Evolutionary conservation across 192 early-diverging fungal species (phyloP), one percentile per base, ranked within the genome.

Genomic region (Umbelopsis sp.): DNA sequence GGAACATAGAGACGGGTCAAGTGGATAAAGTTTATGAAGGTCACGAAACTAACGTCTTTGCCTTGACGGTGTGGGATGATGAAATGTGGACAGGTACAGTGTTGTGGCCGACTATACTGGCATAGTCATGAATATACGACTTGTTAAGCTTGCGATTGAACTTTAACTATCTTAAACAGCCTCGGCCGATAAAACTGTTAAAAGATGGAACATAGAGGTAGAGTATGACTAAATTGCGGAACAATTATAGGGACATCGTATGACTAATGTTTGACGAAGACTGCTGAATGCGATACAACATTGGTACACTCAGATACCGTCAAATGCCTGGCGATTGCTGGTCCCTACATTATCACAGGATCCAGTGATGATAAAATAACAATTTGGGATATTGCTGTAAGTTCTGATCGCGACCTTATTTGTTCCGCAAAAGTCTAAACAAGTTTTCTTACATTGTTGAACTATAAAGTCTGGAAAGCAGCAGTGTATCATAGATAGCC

Each of bases 151-250:
- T 52, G 51, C 27, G 25, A 13, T 52, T 22, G 51, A 9, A 22
- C 18, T 20, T 30, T 16, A 4, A 16, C 16, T 21, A 3, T 5
- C 30, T 30, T 3, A 49, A 74, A 27, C 74, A 85, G 94, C 88
- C 11, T 98, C 96, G 8, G 97, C 94, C 7, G 97, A 99, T 68
- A 97, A 94, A 46, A 93, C 92, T 0, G 93, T 86, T 1, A 89
- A 90, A 70, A 80, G 95, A 70, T 95, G 95, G 90, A 93, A 98
- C 76, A 69, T 91, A 21, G 89, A 87, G 78, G 92, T 90, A 85
- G 7, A 77, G 69, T 51, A 41, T n/a, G 49, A 11, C 37, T 20
- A 6, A 15, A 16, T 13, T 2, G 9, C 51, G 10, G 9, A 5
- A 20, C 51, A 52, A 4, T 25, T 25, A 6, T 16, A 15, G 18